Evolutionary conservation across 2,329 filamentous ascomycete genomes (phyloP), one percentile per base, ranked within the genome.

Genomic region (Remersonia thermophila): DNA sequence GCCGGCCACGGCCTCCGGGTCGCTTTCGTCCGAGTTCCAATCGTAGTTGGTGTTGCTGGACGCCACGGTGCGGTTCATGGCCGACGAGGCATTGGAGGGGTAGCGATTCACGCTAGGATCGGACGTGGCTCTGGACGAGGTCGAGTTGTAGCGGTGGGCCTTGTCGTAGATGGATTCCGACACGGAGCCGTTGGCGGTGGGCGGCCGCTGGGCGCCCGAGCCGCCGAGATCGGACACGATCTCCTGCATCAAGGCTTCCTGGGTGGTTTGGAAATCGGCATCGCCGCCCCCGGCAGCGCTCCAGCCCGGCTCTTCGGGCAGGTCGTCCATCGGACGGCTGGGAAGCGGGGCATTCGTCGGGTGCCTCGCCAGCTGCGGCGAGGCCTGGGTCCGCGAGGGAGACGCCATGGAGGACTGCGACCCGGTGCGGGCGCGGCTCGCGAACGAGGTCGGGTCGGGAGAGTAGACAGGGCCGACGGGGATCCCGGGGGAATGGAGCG

Each of bases 1-100:
- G 12, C 91, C 89, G 41, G 84, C 84, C 27, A 81, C 78, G 14
- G 82, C 89, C 56, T 95, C 89, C 0, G 82, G 77, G 52, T 96
- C 89, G 52, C 85, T 93, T 33, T 93, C 85, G 37, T 89, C 81
- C 18, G 69, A 63, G 26, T 67, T 60, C 43, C 62, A 59, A 33
- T 56, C 47, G 45, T 59, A 57, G 2, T 56, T 49, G 3, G 57
- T 53, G 2, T 56, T 51, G 2, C 56, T 52, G 1, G 56, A 51
- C n/a, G 56, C 55, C 20, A 51, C 50, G n/a, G 56, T 59, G 33
- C 58, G 55, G 40, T 55, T 57, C 10, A 61, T 38, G 3, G 55
- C 60, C 8, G 63, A 63, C 7, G 43, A 43, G 3, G 62, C 58
- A 41, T 56, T 61, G 3, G 62, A 65, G 2, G 54, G 54, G 40